These are phyloP conservation scores for Durusdinium trenchii DNA, from an alignment of 73 alveolate species.

Conservation along the genomic window DNA sequence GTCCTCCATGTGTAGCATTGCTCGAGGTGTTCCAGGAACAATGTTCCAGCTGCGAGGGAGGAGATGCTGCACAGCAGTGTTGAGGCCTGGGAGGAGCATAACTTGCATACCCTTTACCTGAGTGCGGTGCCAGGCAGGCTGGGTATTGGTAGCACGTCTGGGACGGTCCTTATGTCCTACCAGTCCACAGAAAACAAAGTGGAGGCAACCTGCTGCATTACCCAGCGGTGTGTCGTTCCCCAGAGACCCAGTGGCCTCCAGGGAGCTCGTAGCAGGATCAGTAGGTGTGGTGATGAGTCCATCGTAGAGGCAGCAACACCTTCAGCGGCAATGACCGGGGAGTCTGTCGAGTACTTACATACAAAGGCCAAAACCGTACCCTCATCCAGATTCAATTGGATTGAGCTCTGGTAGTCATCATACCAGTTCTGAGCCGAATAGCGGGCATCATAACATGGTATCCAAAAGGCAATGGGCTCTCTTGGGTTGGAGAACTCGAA, in stretches of 20 bases:
- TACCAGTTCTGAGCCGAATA: neutral
- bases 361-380: neutral
- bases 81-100: neutral
- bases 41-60: neutral
- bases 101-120: neutral
- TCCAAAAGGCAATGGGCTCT: neutral
- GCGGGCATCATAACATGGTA: neutral
- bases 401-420: neutral
- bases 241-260: conserved; percentile 18
- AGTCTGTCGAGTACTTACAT: neutral
- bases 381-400: neutral
- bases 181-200: neutral
- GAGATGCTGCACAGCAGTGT: neutral
- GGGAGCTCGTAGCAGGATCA: neutral
- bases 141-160: neutral
- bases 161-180: too few species aligned
- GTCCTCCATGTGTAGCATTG: neutral
- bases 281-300: neutral
- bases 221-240: neutral
- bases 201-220: neutral
- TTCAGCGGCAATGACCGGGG: neutral
- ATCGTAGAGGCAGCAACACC: neutral
- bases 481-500: neutral
- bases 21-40: neutral
- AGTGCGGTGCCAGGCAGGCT: neutral